Percentiles rank a stretch among this genome's conserved stretches.
Evolutionary conservation across 805 yeast species (phyloP).

Genomic region (Candida ortonii): DNA sequence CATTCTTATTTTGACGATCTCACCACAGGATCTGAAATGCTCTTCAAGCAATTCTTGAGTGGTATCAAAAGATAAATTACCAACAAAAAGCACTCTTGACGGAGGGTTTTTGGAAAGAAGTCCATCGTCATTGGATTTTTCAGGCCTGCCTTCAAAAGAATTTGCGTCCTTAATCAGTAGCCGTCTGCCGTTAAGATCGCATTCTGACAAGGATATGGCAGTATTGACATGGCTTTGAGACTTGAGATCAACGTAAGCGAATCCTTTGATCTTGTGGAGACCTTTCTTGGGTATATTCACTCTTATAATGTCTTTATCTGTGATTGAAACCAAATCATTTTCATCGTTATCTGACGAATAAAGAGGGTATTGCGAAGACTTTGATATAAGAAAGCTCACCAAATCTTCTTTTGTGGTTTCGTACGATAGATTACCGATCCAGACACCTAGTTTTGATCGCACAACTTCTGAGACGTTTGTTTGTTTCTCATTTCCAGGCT

Average conservation of each 20-base stretch:
- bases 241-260: conserved; percentile 84
- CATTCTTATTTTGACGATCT: conserved; percentile 80
- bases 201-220: conserved; percentile 69
- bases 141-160: conserved; percentile 87
- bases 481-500: conserved; percentile 5
- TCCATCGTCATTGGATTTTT: conserved; percentile 39
- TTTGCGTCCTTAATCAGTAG: conserved; percentile 77
- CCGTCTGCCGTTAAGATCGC: conserved; percentile 76
- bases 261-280: conserved; percentile 71
- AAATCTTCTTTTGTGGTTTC: conserved; percentile 79
- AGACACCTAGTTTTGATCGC: conserved; percentile 67
- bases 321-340: conserved; percentile 37
- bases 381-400: conserved; percentile 57
- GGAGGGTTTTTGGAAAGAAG: conserved; percentile 76
- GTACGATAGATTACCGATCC: conserved; percentile 92
- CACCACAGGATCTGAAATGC: conserved; percentile 91
- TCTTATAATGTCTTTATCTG: conserved; percentile 63
- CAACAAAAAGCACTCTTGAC: conserved; percentile 83
- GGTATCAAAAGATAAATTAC: conserved; percentile 90
- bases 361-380: conserved; percentile 43
- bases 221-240: conserved; percentile 56
- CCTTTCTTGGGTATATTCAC: conserved; percentile 75
- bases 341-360: conserved; percentile 22
- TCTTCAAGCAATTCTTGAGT: conserved; percentile 72
- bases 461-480: conserved; percentile 22